phyloP scores from a whole-genome alignment of 441 rosid species.

The Oxalis stricta region DNA sequence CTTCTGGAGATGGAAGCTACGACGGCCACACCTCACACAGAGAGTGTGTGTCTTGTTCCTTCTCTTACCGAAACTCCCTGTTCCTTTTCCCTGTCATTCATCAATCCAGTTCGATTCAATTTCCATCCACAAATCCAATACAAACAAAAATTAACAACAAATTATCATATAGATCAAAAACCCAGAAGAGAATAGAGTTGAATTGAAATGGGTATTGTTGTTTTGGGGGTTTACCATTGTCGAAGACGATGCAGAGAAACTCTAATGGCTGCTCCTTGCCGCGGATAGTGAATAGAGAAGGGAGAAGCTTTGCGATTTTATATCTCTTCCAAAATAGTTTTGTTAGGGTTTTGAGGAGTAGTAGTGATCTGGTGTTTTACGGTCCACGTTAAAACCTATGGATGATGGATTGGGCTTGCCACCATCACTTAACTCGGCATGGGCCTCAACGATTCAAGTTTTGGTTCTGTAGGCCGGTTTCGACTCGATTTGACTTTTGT shows the following conservation, averaged over 20 bases:
- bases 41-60: conserved; percentile 96
- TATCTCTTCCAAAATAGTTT: conserved; percentile 9
- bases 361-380: background rate
- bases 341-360: background rate
- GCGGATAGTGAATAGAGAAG: background rate
- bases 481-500: no score
- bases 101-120: background rate
- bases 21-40: conserved; percentile 89
- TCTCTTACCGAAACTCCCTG: conserved; percentile 91
- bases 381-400: no score
- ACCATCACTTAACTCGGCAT: no score
- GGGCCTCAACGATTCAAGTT: no score
- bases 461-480: no score
- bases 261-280: background rate
- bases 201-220: no score
- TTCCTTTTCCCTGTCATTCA: conserved; percentile 71
- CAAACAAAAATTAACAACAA: no score
- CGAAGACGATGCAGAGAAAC: conserved; percentile 5
- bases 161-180: background rate
- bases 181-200: background rate
- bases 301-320: conserved; percentile 1
- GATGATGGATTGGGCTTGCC: no score
- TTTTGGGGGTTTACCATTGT: no score
- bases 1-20: conserved; percentile 91
- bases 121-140: background rate